These are phyloP conservation scores for Blastobotrys buckinghamii DNA, from an alignment of 1,139 yeast genomes.

Conservation along the genomic window DNA sequence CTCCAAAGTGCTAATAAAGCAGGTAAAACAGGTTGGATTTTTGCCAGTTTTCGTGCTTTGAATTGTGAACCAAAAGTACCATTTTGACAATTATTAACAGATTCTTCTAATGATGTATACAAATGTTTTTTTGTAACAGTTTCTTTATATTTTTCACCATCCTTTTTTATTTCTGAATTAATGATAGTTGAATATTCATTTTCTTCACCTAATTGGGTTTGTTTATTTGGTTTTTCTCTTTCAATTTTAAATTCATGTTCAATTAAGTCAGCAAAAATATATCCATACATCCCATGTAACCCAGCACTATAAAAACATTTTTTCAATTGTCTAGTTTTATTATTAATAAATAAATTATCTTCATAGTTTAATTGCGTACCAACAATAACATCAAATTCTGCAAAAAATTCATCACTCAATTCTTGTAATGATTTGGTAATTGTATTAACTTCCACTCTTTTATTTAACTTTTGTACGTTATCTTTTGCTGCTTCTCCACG, in stretches of 20 bases:
- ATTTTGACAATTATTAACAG: constrained; percentile 29
- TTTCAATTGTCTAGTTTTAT: constrained; percentile 46
- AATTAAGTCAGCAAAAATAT: constrained; percentile 71
- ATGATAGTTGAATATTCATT: constrained; percentile 49
- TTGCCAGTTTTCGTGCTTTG: constrained; percentile 51
- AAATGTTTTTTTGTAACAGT: constrained; percentile 50
- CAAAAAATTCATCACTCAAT: constrained; percentile 40
- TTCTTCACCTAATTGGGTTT: constrained; percentile 45
- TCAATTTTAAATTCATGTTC: constrained; percentile 51
- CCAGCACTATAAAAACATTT: constrained; percentile 68
- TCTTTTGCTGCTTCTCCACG: constrained; percentile 52
- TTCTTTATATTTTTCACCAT: constrained; percentile 42
- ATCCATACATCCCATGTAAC: constrained; percentile 78
- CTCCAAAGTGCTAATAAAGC: constrained; percentile 49
- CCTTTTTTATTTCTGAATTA: constrained; percentile 40
- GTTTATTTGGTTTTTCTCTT: constrained; percentile 42
- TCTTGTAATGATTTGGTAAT: constrained; percentile 33
- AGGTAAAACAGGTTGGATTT: constrained; percentile 58
- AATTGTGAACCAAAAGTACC: constrained; percentile 29
- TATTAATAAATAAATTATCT: constrained; percentile 40
- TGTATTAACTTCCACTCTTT: constrained; percentile 53
- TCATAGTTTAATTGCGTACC: constrained; percentile 57
- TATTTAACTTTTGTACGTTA: constrained; percentile 66
- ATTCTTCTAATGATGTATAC: constrained; percentile 40
- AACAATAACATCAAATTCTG: constrained; percentile 63